phyloP scores from a whole-genome alignment of 108 stramenopile genomes.

The Licmophora abbreviata region DNA sequence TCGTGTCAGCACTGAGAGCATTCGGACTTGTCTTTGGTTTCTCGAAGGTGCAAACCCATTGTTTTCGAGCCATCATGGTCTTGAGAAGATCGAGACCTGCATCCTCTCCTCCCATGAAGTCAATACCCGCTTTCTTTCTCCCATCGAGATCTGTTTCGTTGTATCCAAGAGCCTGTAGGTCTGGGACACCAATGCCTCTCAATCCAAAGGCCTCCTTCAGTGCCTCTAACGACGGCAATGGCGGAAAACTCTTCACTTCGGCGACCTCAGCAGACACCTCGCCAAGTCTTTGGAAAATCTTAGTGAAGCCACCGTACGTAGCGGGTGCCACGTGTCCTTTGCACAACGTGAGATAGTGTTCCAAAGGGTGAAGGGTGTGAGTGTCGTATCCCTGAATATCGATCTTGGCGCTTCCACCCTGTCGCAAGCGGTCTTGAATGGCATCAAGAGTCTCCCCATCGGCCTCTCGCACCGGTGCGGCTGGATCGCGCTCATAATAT shows the following conservation, averaged over 20 bases:
- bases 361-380: conserved; percentile 29
- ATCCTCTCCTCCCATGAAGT: conserved; percentile 45
- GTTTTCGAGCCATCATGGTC: conserved; percentile 23
- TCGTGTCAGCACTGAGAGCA: conserved; percentile 67
- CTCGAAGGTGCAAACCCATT: conserved; percentile 85
- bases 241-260: conserved; percentile 7
- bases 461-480: conserved; percentile 7
- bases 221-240: no score
- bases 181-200: no score
- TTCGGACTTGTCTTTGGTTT: conserved; percentile 94
- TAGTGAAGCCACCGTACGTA: conserved; percentile 23
- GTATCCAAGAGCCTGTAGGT: not conserved
- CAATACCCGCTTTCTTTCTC: not conserved
- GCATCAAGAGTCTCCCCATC: not conserved
- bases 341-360: conserved; percentile 16
- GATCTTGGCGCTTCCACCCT: conserved; percentile 5
- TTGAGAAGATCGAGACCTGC: conserved; percentile 26
- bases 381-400: conserved; percentile 14
- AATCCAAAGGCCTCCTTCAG: no score
- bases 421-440: not conserved
- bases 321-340: conserved; percentile 16
- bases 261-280: conserved; percentile 9
- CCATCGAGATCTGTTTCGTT: not conserved
- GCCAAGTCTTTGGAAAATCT: conserved; percentile 21
- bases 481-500: no score